Conservation (phyloP, 169 alveolate species). For the Eimeria sp. region DNA sequence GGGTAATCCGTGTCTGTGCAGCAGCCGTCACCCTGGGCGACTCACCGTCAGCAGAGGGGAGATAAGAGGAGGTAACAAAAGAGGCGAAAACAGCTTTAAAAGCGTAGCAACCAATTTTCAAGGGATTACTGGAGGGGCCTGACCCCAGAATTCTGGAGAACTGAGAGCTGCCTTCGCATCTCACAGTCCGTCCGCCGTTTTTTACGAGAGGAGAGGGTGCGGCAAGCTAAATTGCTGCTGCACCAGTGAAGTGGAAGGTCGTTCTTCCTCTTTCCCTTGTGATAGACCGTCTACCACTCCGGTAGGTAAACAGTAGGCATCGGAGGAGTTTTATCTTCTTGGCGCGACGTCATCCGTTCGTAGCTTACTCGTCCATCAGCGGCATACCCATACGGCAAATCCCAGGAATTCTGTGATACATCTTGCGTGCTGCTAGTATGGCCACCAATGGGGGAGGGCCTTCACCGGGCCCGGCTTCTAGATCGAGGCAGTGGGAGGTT, state of each 20-base stretch:
- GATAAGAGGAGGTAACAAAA: not conserved
- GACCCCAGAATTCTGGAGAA: slow-evolving; percentile 1
- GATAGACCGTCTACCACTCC: not conserved
- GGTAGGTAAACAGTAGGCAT: not conserved
- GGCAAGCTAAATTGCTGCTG: not conserved
- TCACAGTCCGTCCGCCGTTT: not conserved
- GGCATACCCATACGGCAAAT: not conserved
- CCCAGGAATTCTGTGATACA: not conserved
- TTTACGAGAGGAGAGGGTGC: not conserved
- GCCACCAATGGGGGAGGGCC: slow-evolving; percentile 5
- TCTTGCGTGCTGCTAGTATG: not conserved
- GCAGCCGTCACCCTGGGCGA: not conserved
- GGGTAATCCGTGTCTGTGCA: not conserved
- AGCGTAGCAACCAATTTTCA: not conserved
- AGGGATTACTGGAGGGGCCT: not conserved
- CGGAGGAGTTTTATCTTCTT: not conserved
- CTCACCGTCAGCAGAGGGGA: not conserved
- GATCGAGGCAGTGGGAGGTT: not conserved
- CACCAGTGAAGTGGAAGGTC: not conserved
- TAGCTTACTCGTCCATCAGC: not conserved
- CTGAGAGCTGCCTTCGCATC: slow-evolving; percentile 15
- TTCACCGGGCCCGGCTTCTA: not conserved
- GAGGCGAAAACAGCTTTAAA: not conserved
- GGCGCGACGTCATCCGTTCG: slow-evolving; percentile 4
- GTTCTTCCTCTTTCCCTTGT: not conserved